Base-by-base conservation (phyloP, 176 grass and related monocot genomes). In the Coix lacrymajobi region DNA sequence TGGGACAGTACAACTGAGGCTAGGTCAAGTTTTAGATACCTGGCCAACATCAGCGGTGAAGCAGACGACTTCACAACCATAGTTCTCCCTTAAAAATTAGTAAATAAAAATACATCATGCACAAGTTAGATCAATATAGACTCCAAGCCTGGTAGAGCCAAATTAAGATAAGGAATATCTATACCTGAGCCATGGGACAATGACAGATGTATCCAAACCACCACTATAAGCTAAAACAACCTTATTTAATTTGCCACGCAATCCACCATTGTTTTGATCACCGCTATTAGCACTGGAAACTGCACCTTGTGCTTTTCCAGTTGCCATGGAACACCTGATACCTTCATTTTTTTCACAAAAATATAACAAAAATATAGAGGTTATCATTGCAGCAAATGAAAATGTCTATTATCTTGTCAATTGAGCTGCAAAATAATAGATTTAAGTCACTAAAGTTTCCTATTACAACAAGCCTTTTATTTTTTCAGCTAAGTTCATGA, bases 21-120 rank as follows among this genome's bases (percentile, higher is more conserved):
- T 40, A 28, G 4, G 28, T 36, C n/a, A 44, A n/a, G 51, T 51
- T 29, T 40, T 41, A 75, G 77, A 67, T 89, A 99, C 96, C 92
- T 99, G 96, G 12, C 93, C 96, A 88, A 99, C 93, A 72, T 99
- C 93, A 78, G 96, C 96, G 81, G 96, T 99, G 73, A 99, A 96
- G 73, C 96, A 99, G 14, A 99, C 89, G 11, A 99, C 96, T 88
- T 99, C 93, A 81, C 96, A 99, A 66, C 93, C 96, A 90, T 99
- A 99, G 80, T 94, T 94, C 86, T 94, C 92, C 89, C 92, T 97
- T 83, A n/a, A n/a, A 36, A 90, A 88, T 32, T 62, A 32, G 80
- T 48, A 79, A 81, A 62, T 20, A 1, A 88, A 68, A 73, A n/a
- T n/a, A n/a, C n/a, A n/a, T n/a, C n/a, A n/a, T n/a, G n/a, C n/a